Base-by-base conservation (phyloP, 495 filamentous ascomycete genomes). In the Thozetella sp. region DNA sequence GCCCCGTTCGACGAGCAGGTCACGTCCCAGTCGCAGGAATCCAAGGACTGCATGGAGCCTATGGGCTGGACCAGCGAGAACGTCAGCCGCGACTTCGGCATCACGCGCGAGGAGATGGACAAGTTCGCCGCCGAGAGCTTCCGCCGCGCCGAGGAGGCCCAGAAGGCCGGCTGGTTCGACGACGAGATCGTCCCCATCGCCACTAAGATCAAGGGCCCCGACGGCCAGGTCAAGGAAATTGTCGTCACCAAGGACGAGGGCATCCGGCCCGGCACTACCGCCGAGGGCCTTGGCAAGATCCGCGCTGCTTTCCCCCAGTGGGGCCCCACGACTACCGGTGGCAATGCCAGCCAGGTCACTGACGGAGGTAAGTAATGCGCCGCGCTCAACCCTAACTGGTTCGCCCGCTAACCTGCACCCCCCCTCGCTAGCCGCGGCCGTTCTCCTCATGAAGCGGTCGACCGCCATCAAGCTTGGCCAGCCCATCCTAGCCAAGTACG, bases 31-130 rank as follows among this genome's bases (percentile, higher is more conserved):
- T 79, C 71, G 59, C 90, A 91, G 69, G 93, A 97, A 68, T 86
- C 91, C 0, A 67, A 71, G 30, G 95, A 99, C 74, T 96, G 93
- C 81, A 84, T 92, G 85, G 87, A 94, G 82, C 88, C 93, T 25
- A 99, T 99, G 95, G 95, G 95, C 0, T 95, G 97, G 86, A 99
- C 95, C 0, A 92, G 88, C 12, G 95, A 99, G 80, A 97, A 99
- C 64, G 91, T 99, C n/a, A 92, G 86, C 51, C 86, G 84, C 54
- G 94, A 97, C 77, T 99, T 99, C 70, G 83, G 88, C 59, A 88
- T 99, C 67, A 75, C 86, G 1, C 86, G 95, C 48, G 88, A 94
- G 68, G 68, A 70, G 61, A 92, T 97, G 72, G 95, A 99, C 72
- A 75, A 83, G 56, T 97, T 88, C 72, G 92, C 95, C 0, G 90